Percentiles rank a stretch among this genome's conserved stretches.
Evolutionary conservation across 2,329 filamentous ascomycete species (phyloP).

Genomic region (Colletotrichum sp.): DNA sequence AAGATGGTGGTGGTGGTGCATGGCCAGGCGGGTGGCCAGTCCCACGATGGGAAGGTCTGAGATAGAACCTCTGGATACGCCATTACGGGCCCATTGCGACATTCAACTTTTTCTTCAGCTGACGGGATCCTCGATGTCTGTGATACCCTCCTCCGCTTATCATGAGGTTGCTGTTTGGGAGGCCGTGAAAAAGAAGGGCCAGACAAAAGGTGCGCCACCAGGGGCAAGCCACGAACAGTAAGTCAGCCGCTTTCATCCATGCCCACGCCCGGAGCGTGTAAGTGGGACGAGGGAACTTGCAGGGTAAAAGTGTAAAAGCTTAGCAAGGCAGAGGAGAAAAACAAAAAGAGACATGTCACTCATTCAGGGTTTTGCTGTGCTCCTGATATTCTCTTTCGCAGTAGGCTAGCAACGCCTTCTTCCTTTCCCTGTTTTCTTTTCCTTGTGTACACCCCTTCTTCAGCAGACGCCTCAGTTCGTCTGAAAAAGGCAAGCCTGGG

Average conservation of each 20-base stretch:
- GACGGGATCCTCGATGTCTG: not conserved
- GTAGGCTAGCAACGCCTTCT: not conserved
- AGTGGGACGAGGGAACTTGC: conserved; percentile 8
- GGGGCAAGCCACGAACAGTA: not conserved
- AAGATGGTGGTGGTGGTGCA: not conserved
- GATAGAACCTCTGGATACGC: not conserved
- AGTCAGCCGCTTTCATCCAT: conserved; percentile 2
- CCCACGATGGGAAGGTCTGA: not conserved
- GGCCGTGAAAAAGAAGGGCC: not conserved
- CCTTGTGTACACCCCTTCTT: not conserved
- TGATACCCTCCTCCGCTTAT: not conserved
- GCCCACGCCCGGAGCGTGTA: not conserved
- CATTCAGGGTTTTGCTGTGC: not conserved
- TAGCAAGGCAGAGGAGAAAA: not conserved
- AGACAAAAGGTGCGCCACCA: not conserved
- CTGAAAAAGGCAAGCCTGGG: not conserved
- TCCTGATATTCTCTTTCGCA: not conserved
- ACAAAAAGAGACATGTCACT: not conserved
- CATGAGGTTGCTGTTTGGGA: not conserved
- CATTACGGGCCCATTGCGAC: not conserved
- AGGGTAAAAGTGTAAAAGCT: not conserved
- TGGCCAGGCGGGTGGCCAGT: not conserved
- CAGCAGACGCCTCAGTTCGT: not conserved
- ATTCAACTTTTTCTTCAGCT: not conserved
- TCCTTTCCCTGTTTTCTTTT: not conserved